A percentile compares a stretch with the other conserved stretches of the same genome.
Conservation (phyloP, 352 stramenopile species). For the Phytophthora fragariae region DNA sequence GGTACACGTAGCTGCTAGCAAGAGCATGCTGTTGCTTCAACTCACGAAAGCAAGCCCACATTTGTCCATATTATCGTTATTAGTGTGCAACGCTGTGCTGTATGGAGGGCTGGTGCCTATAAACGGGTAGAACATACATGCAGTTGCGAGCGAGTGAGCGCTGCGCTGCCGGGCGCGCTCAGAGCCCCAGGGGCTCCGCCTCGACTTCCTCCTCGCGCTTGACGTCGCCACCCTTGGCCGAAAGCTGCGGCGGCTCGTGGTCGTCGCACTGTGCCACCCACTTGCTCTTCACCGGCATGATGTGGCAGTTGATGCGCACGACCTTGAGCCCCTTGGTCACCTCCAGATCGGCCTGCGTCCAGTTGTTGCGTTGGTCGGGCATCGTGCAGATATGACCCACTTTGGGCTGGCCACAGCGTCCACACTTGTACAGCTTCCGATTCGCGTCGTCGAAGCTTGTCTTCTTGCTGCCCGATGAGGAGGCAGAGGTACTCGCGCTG, state of each 20-base stretch:
- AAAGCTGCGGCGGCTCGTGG: conserved; percentile 45
- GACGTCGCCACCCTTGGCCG: conserved; percentile 24
- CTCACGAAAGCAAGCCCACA: conserved; percentile 15
- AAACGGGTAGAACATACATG: conserved; percentile 31
- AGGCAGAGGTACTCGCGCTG: conserved; percentile 31
- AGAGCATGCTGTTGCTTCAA: neutral
- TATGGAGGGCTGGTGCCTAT: conserved; percentile 22
- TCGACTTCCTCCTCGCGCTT: conserved; percentile 44
- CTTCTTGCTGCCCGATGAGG: conserved; percentile 43
- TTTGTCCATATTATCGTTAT: conserved; percentile 42
- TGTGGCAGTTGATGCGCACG: conserved; percentile 77
- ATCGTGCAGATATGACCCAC: conserved; percentile 89
- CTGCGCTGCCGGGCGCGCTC: neutral
- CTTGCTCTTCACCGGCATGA: conserved; percentile 71
- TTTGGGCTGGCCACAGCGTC: conserved; percentile 85
- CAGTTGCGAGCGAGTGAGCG: conserved; percentile 5
- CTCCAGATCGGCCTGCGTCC: conserved; percentile 79
- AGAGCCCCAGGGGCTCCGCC: conserved; percentile 36
- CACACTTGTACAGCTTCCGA: conserved; percentile 89
- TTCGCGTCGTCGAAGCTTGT: conserved; percentile 47
- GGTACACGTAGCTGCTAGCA: no score
- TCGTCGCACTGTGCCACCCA: conserved; percentile 76
- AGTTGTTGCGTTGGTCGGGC: conserved; percentile 88
- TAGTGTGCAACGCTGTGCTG: conserved; percentile 16
- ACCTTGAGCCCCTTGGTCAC: conserved; percentile 82